Percentiles rank a stretch among this genome's conserved stretches.
phyloP scores from a whole-genome alignment of 2,329 filamentous ascomycete species.

The Beauveria australis region DNA sequence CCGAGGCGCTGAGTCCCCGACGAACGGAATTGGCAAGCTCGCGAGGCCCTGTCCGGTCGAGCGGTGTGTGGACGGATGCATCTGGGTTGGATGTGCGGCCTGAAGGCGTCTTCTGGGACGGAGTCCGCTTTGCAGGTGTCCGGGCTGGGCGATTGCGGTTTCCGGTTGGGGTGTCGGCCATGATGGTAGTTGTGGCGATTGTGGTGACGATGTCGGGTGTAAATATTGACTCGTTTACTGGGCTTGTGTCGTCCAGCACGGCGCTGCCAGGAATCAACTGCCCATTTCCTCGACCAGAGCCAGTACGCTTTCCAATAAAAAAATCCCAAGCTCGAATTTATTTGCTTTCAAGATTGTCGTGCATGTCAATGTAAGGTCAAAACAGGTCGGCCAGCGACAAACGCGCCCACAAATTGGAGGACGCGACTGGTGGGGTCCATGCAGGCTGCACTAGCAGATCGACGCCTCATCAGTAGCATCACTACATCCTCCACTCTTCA shows the following conservation, averaged over 20 bases:
- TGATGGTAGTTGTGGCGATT: neutral
- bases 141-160: neutral
- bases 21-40: slow-evolving; percentile 31
- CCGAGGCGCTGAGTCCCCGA: slow-evolving; percentile 38
- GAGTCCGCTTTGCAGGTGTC: slow-evolving; percentile 21
- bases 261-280: neutral
- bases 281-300: neutral
- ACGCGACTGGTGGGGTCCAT: neutral
- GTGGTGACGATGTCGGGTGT: neutral
- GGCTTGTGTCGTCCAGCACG: neutral
- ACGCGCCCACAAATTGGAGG: neutral
- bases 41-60: slow-evolving; percentile 27
- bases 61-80: slow-evolving; percentile 35
- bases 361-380: neutral
- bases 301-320: neutral
- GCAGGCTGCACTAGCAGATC: neutral
- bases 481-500: neutral
- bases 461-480: neutral
- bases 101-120: slow-evolving; percentile 24
- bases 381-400: neutral
- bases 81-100: neutral
- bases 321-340: no score
- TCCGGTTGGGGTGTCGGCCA: slow-evolving; percentile 11
- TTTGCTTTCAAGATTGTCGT: no score
- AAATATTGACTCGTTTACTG: neutral